Evolutionary conservation across 305 asterid species (phyloP), one percentile per base, ranked within the genome.

Genomic region (Stenogyne calaminthoides): DNA sequence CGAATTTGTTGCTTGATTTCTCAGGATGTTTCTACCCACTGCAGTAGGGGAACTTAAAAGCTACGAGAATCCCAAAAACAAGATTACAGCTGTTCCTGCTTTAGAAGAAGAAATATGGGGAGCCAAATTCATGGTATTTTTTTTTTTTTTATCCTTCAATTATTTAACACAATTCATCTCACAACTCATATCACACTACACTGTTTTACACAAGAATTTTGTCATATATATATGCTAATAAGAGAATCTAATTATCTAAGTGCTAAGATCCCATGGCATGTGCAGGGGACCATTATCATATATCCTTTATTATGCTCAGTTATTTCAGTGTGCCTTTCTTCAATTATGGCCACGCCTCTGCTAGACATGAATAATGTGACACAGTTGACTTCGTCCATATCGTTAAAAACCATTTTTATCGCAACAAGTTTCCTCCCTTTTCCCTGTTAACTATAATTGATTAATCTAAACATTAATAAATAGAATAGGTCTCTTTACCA

Each of bases 91-190:
- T 34, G 94, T 95, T 69, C 96, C 96, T 61, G 98, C 97, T 36
- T 70, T 80, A 55, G 99, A 95, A 79, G 99, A 90, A 78, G 99
- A 95, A 69, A 95, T 95, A 25, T 95, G 99, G 98, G 99, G 99
- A 67, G 96, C 99, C 9, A 92, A 91, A 76, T 95, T 85, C 87
- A 84, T 92, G 99, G 99, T 95, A 89, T 15, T 15, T 49, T 1
- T 15, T 78, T 56, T 61, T 73, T 20, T 64, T 25, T 32, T n/a
- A n/a, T 18, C 72, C 55, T 64, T 62, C 32, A 36, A 10, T 65
- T 51, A 27, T 25, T 16, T 16, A 15, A 15, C 15, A 22, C 56
- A 61, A 18, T 47, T 47, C 9, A 0, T 46, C 54, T 46, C 54
- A 14, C 7, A 2, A 5, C 54, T 12, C 55, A 47, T 47, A n/a